Evolutionary conservation across 2,329 filamentous ascomycete genomes (phyloP).

Genomic region (Chalaropsis thielavioides): DNA sequence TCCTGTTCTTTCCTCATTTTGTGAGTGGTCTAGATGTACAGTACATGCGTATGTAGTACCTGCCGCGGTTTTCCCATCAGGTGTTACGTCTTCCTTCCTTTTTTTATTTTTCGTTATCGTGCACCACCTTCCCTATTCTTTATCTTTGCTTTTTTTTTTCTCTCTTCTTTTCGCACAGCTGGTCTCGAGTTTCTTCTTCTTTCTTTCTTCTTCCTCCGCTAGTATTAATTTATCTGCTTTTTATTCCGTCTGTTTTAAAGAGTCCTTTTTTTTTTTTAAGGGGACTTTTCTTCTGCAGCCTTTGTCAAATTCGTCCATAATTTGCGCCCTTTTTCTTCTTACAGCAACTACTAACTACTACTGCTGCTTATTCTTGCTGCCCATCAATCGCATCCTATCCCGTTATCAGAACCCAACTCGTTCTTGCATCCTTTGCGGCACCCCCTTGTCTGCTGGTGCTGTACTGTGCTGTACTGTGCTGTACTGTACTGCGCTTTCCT

Average conservation of each 20-base stretch:
- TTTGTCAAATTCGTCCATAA: no score
- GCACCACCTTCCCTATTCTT: background rate
- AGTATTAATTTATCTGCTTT: background rate
- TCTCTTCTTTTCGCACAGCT: background rate
- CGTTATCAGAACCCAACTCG: conserved; percentile 3
- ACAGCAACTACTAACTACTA: background rate
- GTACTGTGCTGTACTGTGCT: no score
- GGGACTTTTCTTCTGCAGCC: background rate
- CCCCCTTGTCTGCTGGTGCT: background rate
- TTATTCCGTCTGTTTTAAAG: background rate
- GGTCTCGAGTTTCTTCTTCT: background rate
- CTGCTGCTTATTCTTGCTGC: no score
- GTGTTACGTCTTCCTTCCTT: background rate
- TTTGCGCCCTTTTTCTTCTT: background rate
- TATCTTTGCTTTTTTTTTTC: conserved; percentile 1
- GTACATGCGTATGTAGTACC: background rate
- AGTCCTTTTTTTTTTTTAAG: background rate
- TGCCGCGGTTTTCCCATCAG: background rate
- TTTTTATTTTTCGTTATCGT: background rate
- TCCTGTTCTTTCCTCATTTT: background rate
- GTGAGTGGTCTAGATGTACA: background rate
- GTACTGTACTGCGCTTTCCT: no score
- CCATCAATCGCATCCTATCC: conserved; percentile 1
- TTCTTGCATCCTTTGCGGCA: background rate
- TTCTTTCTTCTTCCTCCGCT: background rate